phyloP scores from a whole-genome alignment of 2,329 filamentous ascomycete species.

The Cordyceps tenuipes region DNA sequence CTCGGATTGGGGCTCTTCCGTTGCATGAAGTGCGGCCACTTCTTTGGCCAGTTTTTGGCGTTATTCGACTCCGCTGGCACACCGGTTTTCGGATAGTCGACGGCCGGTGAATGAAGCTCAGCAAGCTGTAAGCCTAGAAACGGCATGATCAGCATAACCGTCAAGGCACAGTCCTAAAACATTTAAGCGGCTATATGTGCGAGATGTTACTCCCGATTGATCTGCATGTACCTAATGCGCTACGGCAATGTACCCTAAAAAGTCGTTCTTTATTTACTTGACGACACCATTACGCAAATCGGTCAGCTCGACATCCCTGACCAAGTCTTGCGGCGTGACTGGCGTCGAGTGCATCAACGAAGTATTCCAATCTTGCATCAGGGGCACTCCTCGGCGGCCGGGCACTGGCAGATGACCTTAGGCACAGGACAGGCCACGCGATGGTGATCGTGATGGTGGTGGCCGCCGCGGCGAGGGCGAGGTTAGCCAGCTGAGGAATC shows the following conservation, averaged over 20 bases:
- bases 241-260: constrained; percentile 68
- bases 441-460: no score
- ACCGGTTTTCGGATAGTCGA: constrained; percentile 91
- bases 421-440: no score
- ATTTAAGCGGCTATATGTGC: constrained; percentile 48
- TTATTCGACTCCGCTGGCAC: constrained; percentile 60
- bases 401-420: no score
- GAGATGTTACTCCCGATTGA: constrained; percentile 54
- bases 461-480: no score
- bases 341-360: constrained; percentile 70
- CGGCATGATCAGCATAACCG: neutral
- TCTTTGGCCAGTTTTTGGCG: constrained; percentile 45
- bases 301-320: constrained; percentile 56
- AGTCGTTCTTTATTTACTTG: constrained; percentile 85
- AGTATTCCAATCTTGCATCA: constrained; percentile 67
- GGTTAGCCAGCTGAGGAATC: no score
- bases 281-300: constrained; percentile 84
- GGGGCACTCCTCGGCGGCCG: no score
- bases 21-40: constrained; percentile 86
- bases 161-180: neutral
- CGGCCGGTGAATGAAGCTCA: constrained; percentile 76
- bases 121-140: constrained; percentile 59
- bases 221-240: constrained; percentile 78
- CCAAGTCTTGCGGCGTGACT: constrained; percentile 45
- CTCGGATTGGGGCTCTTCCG: constrained; percentile 24